Evolutionary conservation across 306 rosid species (phyloP).

Genomic region (Argentina anserina): DNA sequence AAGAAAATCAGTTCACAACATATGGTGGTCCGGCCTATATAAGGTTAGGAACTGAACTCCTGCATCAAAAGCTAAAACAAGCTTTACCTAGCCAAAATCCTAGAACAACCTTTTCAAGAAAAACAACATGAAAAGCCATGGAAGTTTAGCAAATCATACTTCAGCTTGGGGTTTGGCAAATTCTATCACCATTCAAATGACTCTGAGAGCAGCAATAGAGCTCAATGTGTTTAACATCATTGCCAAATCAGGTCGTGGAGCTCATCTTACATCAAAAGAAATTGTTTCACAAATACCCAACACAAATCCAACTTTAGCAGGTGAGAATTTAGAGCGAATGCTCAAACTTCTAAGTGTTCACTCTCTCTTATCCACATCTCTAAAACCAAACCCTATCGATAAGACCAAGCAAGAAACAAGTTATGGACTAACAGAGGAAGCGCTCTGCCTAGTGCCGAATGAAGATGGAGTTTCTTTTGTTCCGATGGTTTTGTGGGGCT

Average conservation of each 20-base stretch:
- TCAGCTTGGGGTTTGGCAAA: neutral
- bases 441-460: neutral
- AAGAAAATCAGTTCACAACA: no score
- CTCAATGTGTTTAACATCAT: slow-evolving; percentile 16
- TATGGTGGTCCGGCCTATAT: no score
- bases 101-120: no score
- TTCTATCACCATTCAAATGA: neutral
- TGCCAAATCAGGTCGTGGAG: slow-evolving; percentile 13
- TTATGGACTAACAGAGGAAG: slow-evolving; percentile 13
- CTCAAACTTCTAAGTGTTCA: neutral
- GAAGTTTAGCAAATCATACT: neutral
- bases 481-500: neutral
- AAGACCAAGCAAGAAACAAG: neutral
- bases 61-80: no score
- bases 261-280: slow-evolving; percentile 14
- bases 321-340: slow-evolving; percentile 7
- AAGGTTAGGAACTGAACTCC: no score
- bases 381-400: neutral
- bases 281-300: neutral
- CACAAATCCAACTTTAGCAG: neutral
- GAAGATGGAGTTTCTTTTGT: slow-evolving; percentile 6
- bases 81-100: no score
- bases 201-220: slow-evolving; percentile 18
- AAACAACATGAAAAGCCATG: neutral
- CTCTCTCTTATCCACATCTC: slow-evolving; percentile 4